Percentiles rank a stretch among this genome's conserved stretches.
phyloP scores from a whole-genome alignment of 495 filamentous ascomycete species.

The Filosporella fistucella region DNA sequence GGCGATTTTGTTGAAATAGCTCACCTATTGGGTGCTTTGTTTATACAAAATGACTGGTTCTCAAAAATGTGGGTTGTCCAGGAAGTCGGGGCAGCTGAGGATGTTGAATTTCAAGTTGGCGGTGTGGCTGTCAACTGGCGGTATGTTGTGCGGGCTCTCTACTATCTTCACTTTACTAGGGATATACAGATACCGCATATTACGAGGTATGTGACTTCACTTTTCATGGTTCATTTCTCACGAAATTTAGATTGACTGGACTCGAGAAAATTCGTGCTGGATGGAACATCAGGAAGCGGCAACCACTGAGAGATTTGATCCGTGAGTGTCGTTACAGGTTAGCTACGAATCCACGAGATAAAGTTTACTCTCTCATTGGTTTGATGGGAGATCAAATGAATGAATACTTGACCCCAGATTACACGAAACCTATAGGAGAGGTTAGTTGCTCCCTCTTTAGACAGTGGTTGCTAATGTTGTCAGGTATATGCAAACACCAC shows the following conservation, averaged over 20 bases:
- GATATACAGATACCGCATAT: neutral
- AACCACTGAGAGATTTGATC: constrained; percentile 2
- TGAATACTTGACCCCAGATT: constrained; percentile 2
- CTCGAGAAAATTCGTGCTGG: constrained; percentile 3
- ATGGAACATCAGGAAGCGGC: neutral
- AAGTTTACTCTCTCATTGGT: constrained; percentile 7
- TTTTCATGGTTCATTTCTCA: neutral
- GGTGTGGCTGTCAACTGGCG: neutral
- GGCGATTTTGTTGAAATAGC: neutral
- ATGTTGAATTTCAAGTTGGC: neutral
- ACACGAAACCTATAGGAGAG: constrained; percentile 2
- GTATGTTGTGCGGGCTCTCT: neutral
- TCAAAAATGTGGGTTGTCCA: constrained; percentile 12
- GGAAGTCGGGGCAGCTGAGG: constrained; percentile 2
- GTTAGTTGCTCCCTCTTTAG: neutral
- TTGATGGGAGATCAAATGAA: constrained; percentile 11
- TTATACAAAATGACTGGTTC: constrained; percentile 3
- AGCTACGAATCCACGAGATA: constrained; percentile 19
- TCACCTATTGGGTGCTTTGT: neutral
- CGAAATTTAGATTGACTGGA: neutral
- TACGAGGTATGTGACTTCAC: neutral
- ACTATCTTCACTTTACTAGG: constrained; percentile 1
- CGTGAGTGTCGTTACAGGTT: constrained; percentile 2
- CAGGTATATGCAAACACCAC: neutral
- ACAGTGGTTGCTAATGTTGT: neutral